Percentiles rank a stretch among this genome's conserved stretches.
Evolutionary conservation across 208 protist species (phyloP).

Genomic region (Strigomonas culicis): DNA sequence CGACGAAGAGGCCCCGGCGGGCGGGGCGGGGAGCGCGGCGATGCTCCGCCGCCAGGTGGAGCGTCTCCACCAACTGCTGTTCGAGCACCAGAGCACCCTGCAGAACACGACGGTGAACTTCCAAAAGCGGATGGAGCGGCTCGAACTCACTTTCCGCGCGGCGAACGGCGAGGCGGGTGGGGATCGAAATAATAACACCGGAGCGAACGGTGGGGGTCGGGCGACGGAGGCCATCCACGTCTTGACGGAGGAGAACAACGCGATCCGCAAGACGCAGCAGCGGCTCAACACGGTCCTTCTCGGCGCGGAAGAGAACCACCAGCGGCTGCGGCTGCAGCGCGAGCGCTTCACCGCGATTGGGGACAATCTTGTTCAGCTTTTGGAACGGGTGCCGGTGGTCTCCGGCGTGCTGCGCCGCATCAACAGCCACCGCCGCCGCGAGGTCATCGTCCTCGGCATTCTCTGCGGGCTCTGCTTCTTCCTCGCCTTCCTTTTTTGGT

Average conservation of each 20-base stretch:
- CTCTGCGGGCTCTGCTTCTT: conserved; percentile 62
- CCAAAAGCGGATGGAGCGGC: conserved; percentile 42
- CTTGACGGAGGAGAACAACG: conserved; percentile 72
- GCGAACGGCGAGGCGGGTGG: conserved; percentile 17
- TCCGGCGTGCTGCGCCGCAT: conserved; percentile 66
- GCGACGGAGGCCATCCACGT: conserved; percentile 45
- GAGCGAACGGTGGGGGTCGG: neutral
- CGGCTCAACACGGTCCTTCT: conserved; percentile 61
- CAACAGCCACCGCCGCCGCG: conserved; percentile 51
- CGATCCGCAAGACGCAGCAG: conserved; percentile 63
- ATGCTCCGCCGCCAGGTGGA: too few species aligned
- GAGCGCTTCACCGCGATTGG: conserved; percentile 57
- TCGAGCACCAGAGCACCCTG: neutral
- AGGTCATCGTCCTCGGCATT: conserved; percentile 57
- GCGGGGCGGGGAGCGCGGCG: too few species aligned
- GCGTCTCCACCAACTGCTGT: too few species aligned
- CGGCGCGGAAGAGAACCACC: conserved; percentile 50
- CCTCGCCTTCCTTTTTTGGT: conserved; percentile 68
- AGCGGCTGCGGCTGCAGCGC: conserved; percentile 57
- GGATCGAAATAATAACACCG: conserved; percentile 8
- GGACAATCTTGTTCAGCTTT: conserved; percentile 53
- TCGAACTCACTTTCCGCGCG: conserved; percentile 51
- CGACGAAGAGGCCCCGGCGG: neutral
- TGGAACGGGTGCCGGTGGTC: conserved; percentile 73
- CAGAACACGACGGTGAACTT: conserved; percentile 25